Base-by-base conservation (phyloP, 257 asterid genomes). In the Cinchona pubescens region DNA sequence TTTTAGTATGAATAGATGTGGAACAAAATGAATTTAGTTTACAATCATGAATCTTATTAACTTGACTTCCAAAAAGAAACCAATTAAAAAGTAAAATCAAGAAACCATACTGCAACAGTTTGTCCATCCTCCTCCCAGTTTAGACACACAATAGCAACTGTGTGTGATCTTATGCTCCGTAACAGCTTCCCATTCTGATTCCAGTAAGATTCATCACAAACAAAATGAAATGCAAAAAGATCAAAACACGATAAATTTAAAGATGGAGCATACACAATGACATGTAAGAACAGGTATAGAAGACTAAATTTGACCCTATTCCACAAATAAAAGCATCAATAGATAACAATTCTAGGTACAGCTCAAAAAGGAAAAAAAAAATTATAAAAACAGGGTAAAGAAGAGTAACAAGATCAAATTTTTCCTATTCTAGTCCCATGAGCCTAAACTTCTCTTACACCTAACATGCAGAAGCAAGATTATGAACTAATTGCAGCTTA, bases 51-150 rank as follows among this genome's bases (percentile, higher is more conserved):
- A n/a, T n/a, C n/a, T n/a, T n/a, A n/a, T n/a, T n/a, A n/a, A n/a
- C n/a, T n/a, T n/a, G n/a, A n/a, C n/a, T n/a, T n/a, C n/a, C n/a
- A n/a, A n/a, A n/a, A n/a, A n/a, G n/a, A n/a, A n/a, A n/a, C n/a
- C n/a, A n/a, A n/a, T n/a, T n/a, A n/a, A n/a, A 48, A 56, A 71
- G 29, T 45, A 70, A 79, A 32, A 12, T 46, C 53, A 67, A 74
- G 75, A 56, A 78, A 27, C 58, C 85, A 38, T 89, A 89, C 94
- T 85, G 71, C 73, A 79, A 80, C 71, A 82, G 81, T 87, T 35
- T 84, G 85, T 70, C 87, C 81, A 78, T 95, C 96, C 80, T 92
- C 99, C 85, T 83, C 96, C 99, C 99, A 95, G 85, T 87, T 88
- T 80, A 95, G 97, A 83, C 92, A 91, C 77, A 87, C 84, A 78